Percentiles rank a stretch among this genome's conserved stretches.
Conservation (phyloP, 345 rosid genomes). For the Barbarea vulgaris region DNA sequence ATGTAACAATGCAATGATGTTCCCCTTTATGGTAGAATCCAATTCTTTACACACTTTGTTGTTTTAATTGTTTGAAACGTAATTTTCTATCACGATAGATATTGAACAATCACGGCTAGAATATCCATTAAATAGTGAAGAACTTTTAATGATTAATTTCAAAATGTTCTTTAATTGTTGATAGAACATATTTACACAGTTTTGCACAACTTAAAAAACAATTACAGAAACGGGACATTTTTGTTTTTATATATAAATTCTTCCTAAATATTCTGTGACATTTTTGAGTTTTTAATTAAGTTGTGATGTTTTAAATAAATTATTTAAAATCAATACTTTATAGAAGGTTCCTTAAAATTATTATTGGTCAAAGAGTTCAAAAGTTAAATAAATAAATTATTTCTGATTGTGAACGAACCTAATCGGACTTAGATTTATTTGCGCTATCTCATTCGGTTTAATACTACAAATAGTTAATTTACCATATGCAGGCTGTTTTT, state of each 20-base stretch:
- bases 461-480: background rate
- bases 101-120: background rate
- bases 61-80: background rate
- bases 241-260: too few species aligned
- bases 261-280: too few species aligned
- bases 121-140: too few species aligned
- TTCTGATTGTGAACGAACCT: background rate
- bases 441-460: background rate
- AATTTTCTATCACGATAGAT: background rate
- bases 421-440: background rate
- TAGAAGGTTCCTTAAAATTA: too few species aligned
- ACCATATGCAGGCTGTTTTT: background rate
- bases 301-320: too few species aligned
- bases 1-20: constrained; percentile 7
- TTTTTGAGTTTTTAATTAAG: too few species aligned
- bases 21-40: constrained; percentile 12
- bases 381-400: background rate
- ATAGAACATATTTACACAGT: too few species aligned
- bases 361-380: background rate
- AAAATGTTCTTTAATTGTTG: too few species aligned
- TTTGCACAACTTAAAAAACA: too few species aligned
- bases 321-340: too few species aligned
- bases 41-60: constrained; percentile 27
- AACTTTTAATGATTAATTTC: too few species aligned
- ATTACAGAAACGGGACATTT: too few species aligned